phyloP scores from a whole-genome alignment of 2,329 filamentous ascomycete species.

The Ustulina deusta region DNA sequence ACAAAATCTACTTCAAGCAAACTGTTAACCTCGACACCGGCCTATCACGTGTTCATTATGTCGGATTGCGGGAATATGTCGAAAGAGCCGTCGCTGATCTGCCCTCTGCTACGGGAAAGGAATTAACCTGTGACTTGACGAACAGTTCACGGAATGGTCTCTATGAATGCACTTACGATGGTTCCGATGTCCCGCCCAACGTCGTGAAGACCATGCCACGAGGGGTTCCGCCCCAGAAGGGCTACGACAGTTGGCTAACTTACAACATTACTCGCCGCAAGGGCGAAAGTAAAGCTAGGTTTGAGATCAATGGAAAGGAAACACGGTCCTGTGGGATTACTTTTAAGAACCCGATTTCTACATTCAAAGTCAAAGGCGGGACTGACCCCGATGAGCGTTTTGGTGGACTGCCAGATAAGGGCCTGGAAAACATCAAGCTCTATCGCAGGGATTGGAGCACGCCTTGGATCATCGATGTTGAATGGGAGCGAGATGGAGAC shows the following conservation, averaged over 20 bases:
- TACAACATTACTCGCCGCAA: constrained; percentile 67
- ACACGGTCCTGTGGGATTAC: constrained; percentile 82
- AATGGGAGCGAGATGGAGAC: constrained; percentile 64
- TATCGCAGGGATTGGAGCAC: constrained; percentile 86
- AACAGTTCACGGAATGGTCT: constrained; percentile 63
- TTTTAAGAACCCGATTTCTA: constrained; percentile 75
- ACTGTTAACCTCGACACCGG: constrained; percentile 80
- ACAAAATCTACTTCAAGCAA: constrained; percentile 91
- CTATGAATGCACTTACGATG: constrained; percentile 77
- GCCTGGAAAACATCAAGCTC: constrained; percentile 76
- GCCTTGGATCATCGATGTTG: constrained; percentile 80
- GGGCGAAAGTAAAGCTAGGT: constrained; percentile 63
- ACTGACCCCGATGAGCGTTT: constrained; percentile 72
- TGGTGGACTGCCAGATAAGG: constrained; percentile 70
- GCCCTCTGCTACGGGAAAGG: constrained; percentile 75
- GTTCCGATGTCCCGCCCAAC: constrained; percentile 68
- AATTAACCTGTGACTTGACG: constrained; percentile 63
- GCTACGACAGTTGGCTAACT: constrained; percentile 70
- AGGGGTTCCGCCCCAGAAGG: constrained; percentile 56
- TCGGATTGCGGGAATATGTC: constrained; percentile 76
- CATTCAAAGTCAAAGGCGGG: constrained; percentile 73
- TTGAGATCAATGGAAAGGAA: constrained; percentile 77
- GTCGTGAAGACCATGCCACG: constrained; percentile 64
- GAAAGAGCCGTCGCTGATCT: constrained; percentile 74
- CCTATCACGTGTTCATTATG: constrained; percentile 75